These are phyloP conservation scores for Wickerhamomyces chaumierensis DNA, from an alignment of 805 yeast species.

Conservation along the genomic window DNA sequence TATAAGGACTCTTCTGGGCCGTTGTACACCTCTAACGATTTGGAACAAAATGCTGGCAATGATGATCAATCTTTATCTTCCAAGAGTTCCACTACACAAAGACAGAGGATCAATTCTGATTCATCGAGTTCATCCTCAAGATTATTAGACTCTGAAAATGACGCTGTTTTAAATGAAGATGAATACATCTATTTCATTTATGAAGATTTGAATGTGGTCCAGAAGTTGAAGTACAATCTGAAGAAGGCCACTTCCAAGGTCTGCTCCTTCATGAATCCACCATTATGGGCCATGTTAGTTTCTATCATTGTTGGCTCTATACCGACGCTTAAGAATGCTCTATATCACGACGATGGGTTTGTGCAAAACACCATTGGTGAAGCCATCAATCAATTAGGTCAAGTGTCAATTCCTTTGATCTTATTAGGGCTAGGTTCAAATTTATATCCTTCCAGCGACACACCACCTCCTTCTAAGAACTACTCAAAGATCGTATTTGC, in stretches of 20 bases:
- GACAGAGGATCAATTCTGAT: not conserved
- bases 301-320: constrained; percentile 62
- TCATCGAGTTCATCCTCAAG: not conserved
- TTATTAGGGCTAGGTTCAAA: constrained; percentile 73
- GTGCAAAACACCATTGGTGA: constrained; percentile 53
- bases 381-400: constrained; percentile 55
- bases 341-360: constrained; percentile 51
- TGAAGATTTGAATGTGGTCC: not conserved
- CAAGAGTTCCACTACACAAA: too few relatives aligned
- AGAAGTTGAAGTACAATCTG: not conserved
- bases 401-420: constrained; percentile 69
- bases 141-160: not conserved
- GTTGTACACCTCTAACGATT: not conserved
- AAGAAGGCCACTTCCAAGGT: constrained; percentile 12
- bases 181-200: not conserved
- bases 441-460: constrained; percentile 54
- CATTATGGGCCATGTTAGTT: constrained; percentile 63
- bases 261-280: constrained; percentile 61
- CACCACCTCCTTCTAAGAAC: constrained; percentile 54
- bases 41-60: not conserved
- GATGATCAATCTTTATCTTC: too few relatives aligned
- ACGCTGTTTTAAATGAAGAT: not conserved
- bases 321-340: constrained; percentile 41
- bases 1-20: constrained; percentile 1
- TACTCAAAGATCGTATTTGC: constrained; percentile 56